A percentile compares a stretch with the other conserved stretches of the same genome.
Conservation (phyloP, 441 rosid species). For the Kokia cookei region DNA sequence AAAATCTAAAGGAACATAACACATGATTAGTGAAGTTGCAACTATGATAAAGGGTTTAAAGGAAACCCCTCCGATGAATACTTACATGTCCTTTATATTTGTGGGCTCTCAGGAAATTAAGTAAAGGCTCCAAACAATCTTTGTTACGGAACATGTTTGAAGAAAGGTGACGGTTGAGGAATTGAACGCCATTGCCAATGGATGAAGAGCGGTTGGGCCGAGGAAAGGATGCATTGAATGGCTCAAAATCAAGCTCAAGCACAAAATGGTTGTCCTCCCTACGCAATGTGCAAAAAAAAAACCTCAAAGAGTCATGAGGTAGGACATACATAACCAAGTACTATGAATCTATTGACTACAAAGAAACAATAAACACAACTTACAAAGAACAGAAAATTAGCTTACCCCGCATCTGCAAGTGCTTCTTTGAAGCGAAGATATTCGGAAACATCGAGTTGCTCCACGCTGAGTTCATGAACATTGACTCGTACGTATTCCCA, state of each 20-base stretch:
- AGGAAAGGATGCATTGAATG: constrained; percentile 82
- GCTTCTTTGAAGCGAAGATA: constrained; percentile 88
- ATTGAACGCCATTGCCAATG: constrained; percentile 95
- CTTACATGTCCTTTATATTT: constrained; percentile 85
- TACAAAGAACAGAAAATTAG: background rate
- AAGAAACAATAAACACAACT: background rate
- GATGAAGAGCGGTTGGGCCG: constrained; percentile 87
- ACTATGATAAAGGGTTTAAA: background rate
- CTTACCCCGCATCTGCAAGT: constrained; percentile 74
- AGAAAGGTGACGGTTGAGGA: constrained; percentile 93
- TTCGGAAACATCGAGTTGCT: constrained; percentile 66
- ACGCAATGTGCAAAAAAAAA: background rate
- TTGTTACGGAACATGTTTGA: constrained; percentile 89
- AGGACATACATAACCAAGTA: background rate
- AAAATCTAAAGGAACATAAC: background rate
- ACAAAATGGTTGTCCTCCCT: constrained; percentile 40
- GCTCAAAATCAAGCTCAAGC: constrained; percentile 97
- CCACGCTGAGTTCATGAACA: constrained; percentile 76
- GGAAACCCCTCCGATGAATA: constrained; percentile 9
- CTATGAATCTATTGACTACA: background rate
- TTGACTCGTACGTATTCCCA: constrained; percentile 97
- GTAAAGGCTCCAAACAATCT: constrained; percentile 83
- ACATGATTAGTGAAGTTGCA: background rate
- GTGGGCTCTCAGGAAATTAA: constrained; percentile 77
- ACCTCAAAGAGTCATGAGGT: background rate